A percentile compares a stretch with the other conserved stretches of the same genome.
Evolutionary conservation across 208 protist species (phyloP).

Genomic region (Wallacemonas collosoma): DNA sequence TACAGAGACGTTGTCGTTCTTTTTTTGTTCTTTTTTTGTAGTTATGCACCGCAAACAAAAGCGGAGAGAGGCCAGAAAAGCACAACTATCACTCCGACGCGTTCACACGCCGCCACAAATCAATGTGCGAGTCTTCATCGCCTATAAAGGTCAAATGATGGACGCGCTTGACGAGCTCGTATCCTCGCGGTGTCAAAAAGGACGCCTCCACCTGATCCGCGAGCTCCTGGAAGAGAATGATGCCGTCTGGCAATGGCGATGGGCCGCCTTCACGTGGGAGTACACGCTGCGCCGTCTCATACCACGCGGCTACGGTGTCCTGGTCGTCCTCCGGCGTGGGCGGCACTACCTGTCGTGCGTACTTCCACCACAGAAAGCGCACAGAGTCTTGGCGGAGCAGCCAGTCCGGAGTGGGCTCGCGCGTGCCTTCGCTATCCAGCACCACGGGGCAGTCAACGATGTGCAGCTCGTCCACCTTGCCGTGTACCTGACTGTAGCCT

Average conservation of each 20-base stretch:
- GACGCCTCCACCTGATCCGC: slow-evolving; percentile 28
- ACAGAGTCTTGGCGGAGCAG: slow-evolving; percentile 16
- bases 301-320: not conserved
- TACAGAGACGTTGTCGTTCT: not conserved
- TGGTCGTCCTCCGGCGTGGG: not conserved
- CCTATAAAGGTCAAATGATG: slow-evolving; percentile 47
- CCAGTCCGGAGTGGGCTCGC: slow-evolving; percentile 48
- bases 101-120: slow-evolving; percentile 43
- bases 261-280: slow-evolving; percentile 23
- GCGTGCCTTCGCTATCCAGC: slow-evolving; percentile 31
- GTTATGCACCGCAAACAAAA: not conserved
- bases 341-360: slow-evolving; percentile 23
- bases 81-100: not conserved
- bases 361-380: slow-evolving; percentile 65
- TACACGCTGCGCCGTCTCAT: slow-evolving; percentile 22
- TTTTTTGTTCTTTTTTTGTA: not conserved
- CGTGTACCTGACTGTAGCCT: slow-evolving; percentile 73
- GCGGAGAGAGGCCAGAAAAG: slow-evolving; percentile 12
- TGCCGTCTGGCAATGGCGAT: slow-evolving; percentile 39
- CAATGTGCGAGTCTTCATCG: slow-evolving; percentile 54
- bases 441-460: slow-evolving; percentile 59
- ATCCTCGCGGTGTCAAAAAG: slow-evolving; percentile 49
- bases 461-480: slow-evolving; percentile 53
- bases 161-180: slow-evolving; percentile 33
- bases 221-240: slow-evolving; percentile 56